Evolutionary conservation across 176 grass and related monocot species (phyloP).

Genomic region (Aegilops umbellulata): DNA sequence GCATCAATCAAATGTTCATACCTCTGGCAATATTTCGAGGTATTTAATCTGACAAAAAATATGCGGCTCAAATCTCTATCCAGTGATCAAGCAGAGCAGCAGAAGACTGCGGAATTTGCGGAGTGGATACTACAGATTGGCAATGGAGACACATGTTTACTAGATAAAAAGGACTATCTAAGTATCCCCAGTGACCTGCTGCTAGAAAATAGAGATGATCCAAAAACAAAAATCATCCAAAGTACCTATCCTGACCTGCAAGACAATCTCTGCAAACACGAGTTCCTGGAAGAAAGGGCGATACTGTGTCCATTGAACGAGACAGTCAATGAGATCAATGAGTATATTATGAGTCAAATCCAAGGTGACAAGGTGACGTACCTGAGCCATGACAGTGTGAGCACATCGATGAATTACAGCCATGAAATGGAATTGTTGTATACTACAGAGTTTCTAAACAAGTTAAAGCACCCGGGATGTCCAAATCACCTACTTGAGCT

Average conservation of each 20-base stretch:
- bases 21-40: neutral
- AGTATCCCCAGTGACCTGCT: neutral
- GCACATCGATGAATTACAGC: neutral
- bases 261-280: neutral
- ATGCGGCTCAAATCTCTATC: neutral
- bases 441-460: slow-evolving; percentile 10
- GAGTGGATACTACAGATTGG: slow-evolving; percentile 11
- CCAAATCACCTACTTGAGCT: slow-evolving; percentile 21
- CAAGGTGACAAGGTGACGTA: slow-evolving; percentile 2
- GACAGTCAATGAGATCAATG: neutral
- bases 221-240: neutral
- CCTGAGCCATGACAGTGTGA: slow-evolving; percentile 17
- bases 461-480: neutral
- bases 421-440: neutral
- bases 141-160: neutral
- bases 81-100: neutral
- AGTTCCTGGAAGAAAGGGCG: neutral
- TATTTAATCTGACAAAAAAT: slow-evolving; percentile 3
- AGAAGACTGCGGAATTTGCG: neutral
- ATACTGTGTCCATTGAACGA: slow-evolving; percentile 15
- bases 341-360: neutral
- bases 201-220: neutral
- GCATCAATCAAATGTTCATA: slow-evolving; percentile 21
- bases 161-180: neutral
- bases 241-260: neutral